A percentile compares a stretch with the other conserved stretches of the same genome.
Conservation (phyloP, 495 filamentous ascomycete species). For the Podospora anserina region DNA sequence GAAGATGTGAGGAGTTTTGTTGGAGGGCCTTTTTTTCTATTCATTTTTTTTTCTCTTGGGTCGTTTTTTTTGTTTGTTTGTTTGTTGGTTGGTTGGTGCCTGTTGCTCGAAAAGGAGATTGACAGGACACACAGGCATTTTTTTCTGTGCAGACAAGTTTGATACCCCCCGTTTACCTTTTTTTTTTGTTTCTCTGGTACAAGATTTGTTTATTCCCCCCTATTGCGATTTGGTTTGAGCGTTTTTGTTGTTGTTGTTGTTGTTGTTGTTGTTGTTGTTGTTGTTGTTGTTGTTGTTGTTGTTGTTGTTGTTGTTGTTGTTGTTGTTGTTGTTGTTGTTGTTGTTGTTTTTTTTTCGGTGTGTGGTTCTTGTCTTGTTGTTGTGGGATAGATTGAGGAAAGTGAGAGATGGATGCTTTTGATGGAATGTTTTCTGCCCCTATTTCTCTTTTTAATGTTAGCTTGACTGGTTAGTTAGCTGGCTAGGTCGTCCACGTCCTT, state of each 20-base stretch:
- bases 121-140: not conserved
- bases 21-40: not conserved
- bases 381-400: not conserved
- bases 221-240: not conserved
- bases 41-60: not conserved
- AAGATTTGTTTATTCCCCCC: not conserved
- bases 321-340: too few relatives aligned
- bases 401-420: not conserved
- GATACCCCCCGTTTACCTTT: not conserved
- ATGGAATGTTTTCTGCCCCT: not conserved
- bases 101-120: not conserved
- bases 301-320: too few relatives aligned
- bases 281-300: too few relatives aligned
- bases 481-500: not conserved
- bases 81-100: not conserved
- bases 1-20: not conserved
- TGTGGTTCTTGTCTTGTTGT: not conserved
- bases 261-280: too few relatives aligned
- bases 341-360: not conserved
- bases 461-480: not conserved
- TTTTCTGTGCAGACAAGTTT: not conserved
- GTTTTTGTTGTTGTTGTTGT: not conserved
- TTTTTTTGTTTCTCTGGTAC: not conserved
- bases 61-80: not conserved
- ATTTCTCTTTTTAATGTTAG: not conserved